Percentiles rank a stretch among this genome's conserved stretches.
Conservation (phyloP, 2,329 filamentous ascomycete species). For the Nannizziopsis arthrosporioides region DNA sequence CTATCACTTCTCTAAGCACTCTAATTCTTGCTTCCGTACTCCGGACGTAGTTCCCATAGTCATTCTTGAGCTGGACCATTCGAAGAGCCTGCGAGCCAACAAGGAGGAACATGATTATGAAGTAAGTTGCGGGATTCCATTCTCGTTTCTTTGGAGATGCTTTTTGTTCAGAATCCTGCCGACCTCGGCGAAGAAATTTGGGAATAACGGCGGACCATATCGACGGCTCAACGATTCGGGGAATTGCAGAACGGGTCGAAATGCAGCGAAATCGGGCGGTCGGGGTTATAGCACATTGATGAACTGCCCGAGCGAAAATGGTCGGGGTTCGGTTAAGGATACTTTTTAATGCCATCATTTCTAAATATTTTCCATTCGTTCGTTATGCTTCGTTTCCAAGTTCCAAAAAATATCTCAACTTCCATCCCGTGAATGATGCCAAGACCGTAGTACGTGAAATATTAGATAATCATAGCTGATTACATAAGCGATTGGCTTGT, state of each 20-base stretch:
- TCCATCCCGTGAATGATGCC: background rate
- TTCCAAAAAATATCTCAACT: background rate
- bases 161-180: slow-evolving; percentile 24
- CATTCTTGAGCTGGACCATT: slow-evolving; percentile 68
- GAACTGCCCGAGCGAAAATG: background rate
- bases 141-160: slow-evolving; percentile 42
- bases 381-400: background rate
- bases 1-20: slow-evolving; percentile 54
- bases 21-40: slow-evolving; percentile 69
- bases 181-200: slow-evolving; percentile 37
- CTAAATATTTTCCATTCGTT: background rate
- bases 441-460: background rate
- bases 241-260: slow-evolving; percentile 25
- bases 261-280: slow-evolving; percentile 15
- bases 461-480: background rate
- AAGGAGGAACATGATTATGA: slow-evolving; percentile 67
- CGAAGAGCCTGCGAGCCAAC: slow-evolving; percentile 95
- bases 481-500: background rate
- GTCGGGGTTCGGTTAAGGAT: background rate
- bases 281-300: background rate
- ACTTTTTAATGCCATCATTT: background rate
- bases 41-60: slow-evolving; percentile 59
- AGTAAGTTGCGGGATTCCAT: slow-evolving; percentile 75
- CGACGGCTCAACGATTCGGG: slow-evolving; percentile 44
- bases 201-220: slow-evolving; percentile 63